Percentiles rank a stretch among this genome's conserved stretches.
Evolutionary conservation across 1,284 basidiomycete genomes (phyloP).

Genomic region (Caloboletus inedulis): DNA sequence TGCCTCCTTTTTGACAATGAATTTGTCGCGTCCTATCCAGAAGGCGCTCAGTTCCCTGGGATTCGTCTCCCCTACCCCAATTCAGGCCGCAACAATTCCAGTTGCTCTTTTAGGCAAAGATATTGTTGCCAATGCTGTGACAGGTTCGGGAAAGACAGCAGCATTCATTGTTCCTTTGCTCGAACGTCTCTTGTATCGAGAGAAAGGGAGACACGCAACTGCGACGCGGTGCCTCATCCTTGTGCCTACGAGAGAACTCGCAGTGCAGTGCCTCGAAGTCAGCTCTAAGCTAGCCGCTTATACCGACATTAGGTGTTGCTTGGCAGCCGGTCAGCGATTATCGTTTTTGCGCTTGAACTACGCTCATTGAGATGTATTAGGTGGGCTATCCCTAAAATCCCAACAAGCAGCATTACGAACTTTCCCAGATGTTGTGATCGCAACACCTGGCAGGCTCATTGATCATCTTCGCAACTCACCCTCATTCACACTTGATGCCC

Average conservation of each 20-base stretch:
- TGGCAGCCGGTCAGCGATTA: constrained; percentile 69
- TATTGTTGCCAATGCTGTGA: constrained; percentile 92
- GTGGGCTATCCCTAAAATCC: constrained; percentile 87
- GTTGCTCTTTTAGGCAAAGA: constrained; percentile 93
- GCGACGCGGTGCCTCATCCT: constrained; percentile 94
- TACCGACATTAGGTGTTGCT: constrained; percentile 85
- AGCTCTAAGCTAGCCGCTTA: constrained; percentile 82
- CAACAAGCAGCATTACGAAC: constrained; percentile 85
- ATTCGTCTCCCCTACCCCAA: constrained; percentile 89
- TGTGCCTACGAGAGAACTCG: constrained; percentile 91
- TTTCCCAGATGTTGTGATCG: constrained; percentile 90
- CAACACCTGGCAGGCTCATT: constrained; percentile 94
- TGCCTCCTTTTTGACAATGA: constrained; percentile 80
- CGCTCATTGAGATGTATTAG: constrained; percentile 38
- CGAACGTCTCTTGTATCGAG: constrained; percentile 87
- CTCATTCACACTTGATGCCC: constrained; percentile 87
- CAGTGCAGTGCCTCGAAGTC: constrained; percentile 92
- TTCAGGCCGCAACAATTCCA: constrained; percentile 91
- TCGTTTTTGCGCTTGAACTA: constrained; percentile 9
- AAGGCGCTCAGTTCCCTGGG: constrained; percentile 82
- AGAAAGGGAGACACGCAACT: constrained; percentile 79
- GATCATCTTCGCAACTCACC: constrained; percentile 96
- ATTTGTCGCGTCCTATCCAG: constrained; percentile 85
- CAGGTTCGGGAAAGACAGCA: constrained; percentile 95
- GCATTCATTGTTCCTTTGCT: constrained; percentile 94